Evolutionary conservation across 805 yeast species (phyloP), one percentile per base, ranked within the genome.

Genomic region (Helenozyma baotianmanensis): DNA sequence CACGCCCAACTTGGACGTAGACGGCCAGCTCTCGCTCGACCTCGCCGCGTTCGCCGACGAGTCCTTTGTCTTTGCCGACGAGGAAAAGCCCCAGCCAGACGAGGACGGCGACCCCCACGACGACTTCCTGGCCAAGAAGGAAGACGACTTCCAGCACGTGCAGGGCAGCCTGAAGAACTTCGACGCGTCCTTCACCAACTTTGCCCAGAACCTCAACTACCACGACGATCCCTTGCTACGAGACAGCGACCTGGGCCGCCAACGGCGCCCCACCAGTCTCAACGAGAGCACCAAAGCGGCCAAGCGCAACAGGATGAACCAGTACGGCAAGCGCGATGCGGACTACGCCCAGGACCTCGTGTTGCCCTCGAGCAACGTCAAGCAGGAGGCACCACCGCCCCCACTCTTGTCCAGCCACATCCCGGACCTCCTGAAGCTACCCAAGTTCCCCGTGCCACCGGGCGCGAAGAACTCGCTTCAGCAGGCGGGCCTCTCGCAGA

Each of bases 41-140:
- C 67, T 83, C 42, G 83, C 86, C 12, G 89, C 88, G 1, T 83
- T 83, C 68, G 90, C 89, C 0, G 89, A 82, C 47, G 89, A 82
- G 38, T 72, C 85, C 2, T 83, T 83, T 45, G 73, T 83, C 2
- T 83, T 83, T 51, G 87, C 90, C 1, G 92, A 83, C 51, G 92
- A 84, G 50, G 90, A 82, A 22, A 82, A 82, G 51, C 80, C 81
- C 1, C 35, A 61, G 39, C 39, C 34, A 7, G 33, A 39, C 22
- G 37, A 40, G 14, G 50, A 50, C 16, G 50, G 53, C 22, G 44
- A 38, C 25, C 42, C 40, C 19, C 24, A 31, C 8, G 24, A 33
- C 25, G 39, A 21, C 13, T 14, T 14, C 21, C 25, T 19, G 25
- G 36, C 23, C 17, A 17, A 18, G 17, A 17, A 27, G 12, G 12